Conservation (phyloP, 164 flowering plant genomes). For the Liquidambar formosana region DNA sequence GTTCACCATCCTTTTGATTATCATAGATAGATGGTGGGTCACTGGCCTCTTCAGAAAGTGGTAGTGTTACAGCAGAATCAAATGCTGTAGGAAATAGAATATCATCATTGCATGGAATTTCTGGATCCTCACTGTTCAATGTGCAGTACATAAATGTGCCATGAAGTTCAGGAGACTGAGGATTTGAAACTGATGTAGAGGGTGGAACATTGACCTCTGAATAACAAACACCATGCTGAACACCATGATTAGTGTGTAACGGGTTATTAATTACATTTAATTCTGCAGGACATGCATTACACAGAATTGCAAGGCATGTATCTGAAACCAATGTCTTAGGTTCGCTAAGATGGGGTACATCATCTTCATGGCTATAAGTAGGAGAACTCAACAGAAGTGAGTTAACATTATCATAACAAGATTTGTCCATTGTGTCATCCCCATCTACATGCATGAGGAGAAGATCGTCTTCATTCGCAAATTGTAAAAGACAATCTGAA, state of each 20-base stretch:
- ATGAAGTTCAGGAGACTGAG: constrained; percentile 27
- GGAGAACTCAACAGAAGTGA: constrained; percentile 53
- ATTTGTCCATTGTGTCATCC: constrained; percentile 40
- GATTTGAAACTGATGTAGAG: constrained; percentile 23
- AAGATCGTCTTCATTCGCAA: constrained; percentile 45
- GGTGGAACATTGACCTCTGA: constrained; percentile 22
- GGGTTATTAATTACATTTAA: constrained; percentile 8
- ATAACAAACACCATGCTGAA: constrained; percentile 13
- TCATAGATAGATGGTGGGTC: constrained; percentile 17
- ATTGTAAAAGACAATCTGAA: constrained; percentile 47
- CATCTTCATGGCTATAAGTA: constrained; percentile 28
- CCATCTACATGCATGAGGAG: constrained; percentile 44
- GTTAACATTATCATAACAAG: constrained; percentile 39
- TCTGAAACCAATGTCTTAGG: constrained; percentile 18
- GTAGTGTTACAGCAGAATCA: constrained; percentile 17
- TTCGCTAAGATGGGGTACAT: constrained; percentile 20
- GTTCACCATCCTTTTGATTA: constrained; percentile 26
- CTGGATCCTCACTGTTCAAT: constrained; percentile 71
- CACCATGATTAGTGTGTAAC: constrained; percentile 1
- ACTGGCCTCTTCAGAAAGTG: constrained; percentile 15
- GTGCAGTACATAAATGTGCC: constrained; percentile 46
- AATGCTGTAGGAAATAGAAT: constrained; percentile 28
- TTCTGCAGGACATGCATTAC: constrained; percentile 19
- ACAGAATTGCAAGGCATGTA: constrained; percentile 10
- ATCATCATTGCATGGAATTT: constrained; percentile 74